Conservation (phyloP, 1,139 yeast genomes). For the Yamadazyma mexicana region DNA sequence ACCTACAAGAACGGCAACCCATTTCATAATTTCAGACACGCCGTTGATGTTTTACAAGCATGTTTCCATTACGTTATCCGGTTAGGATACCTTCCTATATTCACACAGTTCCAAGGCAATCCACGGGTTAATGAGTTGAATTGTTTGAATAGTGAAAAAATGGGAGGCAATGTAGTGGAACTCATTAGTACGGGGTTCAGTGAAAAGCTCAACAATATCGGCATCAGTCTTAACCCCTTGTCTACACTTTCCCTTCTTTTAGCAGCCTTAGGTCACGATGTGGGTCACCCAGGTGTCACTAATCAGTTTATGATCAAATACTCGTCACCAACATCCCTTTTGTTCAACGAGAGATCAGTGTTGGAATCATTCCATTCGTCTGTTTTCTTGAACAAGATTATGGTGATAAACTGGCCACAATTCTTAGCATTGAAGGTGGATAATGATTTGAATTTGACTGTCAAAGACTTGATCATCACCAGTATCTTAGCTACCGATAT, state of each 20-base stretch:
- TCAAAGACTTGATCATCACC: conserved; percentile 38
- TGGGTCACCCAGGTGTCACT: conserved; percentile 95
- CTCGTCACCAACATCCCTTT: conserved; percentile 63
- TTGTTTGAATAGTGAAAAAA: conserved; percentile 15
- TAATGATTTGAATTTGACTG: conserved; percentile 14
- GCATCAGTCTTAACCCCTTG: conserved; percentile 35
- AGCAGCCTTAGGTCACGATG: conserved; percentile 93
- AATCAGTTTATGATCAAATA: conserved; percentile 66
- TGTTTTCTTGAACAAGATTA: conserved; percentile 58
- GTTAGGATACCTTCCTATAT: conserved; percentile 47
- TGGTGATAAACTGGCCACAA: conserved; percentile 65
- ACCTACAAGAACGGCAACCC: conserved; percentile 83
- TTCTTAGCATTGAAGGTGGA: conserved; percentile 29
- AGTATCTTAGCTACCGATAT: conserved; percentile 87
- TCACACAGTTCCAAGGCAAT: conserved; percentile 34
- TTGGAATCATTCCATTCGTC: conserved; percentile 85
- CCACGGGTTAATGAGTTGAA: conserved; percentile 28
- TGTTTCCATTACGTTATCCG: conserved; percentile 63
- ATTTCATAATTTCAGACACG: conserved; percentile 94
- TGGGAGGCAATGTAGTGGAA: conserved; percentile 19
- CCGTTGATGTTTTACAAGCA: conserved; percentile 93
- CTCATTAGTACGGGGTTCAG: conserved; percentile 8
- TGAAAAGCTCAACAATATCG: conserved; percentile 6
- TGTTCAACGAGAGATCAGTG: conserved; percentile 67
- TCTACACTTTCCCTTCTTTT: conserved; percentile 63